Conservation (phyloP, 2,329 filamentous ascomycete species). For the Neonectria sp. region DNA sequence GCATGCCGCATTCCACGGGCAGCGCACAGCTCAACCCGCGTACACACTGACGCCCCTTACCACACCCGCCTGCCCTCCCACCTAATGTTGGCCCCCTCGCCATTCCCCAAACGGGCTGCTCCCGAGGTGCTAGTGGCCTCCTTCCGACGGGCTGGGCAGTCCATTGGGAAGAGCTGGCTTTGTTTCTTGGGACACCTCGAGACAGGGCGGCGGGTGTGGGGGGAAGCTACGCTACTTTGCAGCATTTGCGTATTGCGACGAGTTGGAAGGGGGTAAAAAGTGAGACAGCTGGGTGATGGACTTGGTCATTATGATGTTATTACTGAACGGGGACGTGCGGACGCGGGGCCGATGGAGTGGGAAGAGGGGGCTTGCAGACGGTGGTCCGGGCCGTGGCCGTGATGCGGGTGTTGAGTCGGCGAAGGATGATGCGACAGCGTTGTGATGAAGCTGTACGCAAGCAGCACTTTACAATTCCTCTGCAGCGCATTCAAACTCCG, state of each 20-base stretch:
- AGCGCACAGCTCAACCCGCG: neutral
- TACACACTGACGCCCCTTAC: neutral
- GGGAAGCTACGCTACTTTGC: neutral
- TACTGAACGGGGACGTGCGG: neutral
- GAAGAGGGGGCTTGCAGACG: neutral
- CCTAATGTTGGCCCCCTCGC: constrained; percentile 19
- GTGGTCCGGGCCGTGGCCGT: neutral
- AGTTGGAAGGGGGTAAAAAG: neutral
- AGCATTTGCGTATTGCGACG: neutral
- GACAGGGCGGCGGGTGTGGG: neutral
- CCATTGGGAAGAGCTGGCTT: neutral
- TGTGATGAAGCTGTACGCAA: neutral
- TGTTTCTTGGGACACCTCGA: neutral
- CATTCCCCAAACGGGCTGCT: constrained; percentile 48
- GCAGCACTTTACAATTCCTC: neutral
- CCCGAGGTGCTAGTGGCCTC: constrained; percentile 44
- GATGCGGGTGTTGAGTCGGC: neutral
- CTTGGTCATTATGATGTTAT: neutral
- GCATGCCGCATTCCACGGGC: constrained; percentile 3
- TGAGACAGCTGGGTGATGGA: constrained; percentile 1
- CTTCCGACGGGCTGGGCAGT: constrained; percentile 31
- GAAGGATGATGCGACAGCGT: neutral
- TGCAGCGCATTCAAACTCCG: neutral
- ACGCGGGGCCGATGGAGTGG: neutral
- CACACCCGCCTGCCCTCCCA: constrained; percentile 25